These are phyloP conservation scores for Talaromyces wortmannii DNA, from an alignment of 495 filamentous ascomycete species.

Conservation along the genomic window DNA sequence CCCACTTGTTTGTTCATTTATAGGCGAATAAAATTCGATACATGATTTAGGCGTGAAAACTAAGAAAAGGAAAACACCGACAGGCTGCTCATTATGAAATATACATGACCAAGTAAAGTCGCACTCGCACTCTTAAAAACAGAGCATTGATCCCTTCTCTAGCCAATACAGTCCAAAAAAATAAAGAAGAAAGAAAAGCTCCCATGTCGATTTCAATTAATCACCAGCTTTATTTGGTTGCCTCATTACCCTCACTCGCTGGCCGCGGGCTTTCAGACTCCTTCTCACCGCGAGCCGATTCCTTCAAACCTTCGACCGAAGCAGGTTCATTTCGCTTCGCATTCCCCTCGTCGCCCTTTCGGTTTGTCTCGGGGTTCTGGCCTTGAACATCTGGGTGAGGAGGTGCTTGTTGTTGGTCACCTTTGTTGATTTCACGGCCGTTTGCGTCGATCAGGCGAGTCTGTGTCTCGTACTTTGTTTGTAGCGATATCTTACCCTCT, in stretches of 20 bases:
- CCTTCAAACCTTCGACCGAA: constrained; percentile 54
- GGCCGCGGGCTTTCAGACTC: constrained; percentile 58
- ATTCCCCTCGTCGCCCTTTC: constrained; percentile 22
- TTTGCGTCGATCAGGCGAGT: constrained; percentile 73
- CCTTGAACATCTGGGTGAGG: constrained; percentile 83
- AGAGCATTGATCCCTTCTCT: background rate
- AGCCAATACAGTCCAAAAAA: background rate
- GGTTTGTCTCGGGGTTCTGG: constrained; percentile 56
- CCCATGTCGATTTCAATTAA: background rate
- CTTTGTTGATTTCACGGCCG: constrained; percentile 58
- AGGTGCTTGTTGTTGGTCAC: constrained; percentile 48
- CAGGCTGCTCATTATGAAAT: background rate
- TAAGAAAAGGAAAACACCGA: background rate
- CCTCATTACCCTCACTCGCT: constrained; percentile 70
- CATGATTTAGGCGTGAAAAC: too few species aligned
- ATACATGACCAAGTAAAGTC: background rate
- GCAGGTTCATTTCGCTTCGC: constrained; percentile 34
- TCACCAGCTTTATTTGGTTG: constrained; percentile 28
- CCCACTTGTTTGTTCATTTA: too few species aligned
- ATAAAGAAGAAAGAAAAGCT: constrained; percentile 1
- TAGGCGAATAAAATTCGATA: too few species aligned
- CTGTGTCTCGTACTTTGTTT: constrained; percentile 87
- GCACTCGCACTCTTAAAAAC: background rate
- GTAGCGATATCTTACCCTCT: constrained; percentile 84
- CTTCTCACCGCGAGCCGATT: constrained; percentile 44